These are phyloP conservation scores for Xenoacremonium recifei DNA, from an alignment of 2,329 filamentous ascomycete species.

Conservation along the genomic window DNA sequence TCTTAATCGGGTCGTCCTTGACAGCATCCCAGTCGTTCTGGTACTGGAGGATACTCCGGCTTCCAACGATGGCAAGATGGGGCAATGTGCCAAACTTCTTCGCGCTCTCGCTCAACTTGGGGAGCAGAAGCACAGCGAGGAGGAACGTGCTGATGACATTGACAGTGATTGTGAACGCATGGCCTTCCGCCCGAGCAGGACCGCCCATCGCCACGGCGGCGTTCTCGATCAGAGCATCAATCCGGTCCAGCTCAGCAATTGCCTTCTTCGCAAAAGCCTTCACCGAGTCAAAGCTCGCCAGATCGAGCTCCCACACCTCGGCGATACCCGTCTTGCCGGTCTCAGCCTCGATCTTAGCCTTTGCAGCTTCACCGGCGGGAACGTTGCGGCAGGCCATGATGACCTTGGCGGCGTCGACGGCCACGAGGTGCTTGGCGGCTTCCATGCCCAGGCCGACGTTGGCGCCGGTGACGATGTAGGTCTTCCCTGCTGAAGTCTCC, in stretches of 20 bases:
- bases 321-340: conserved; percentile 24
- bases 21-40: conserved; percentile 6
- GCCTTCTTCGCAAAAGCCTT: conserved; percentile 33
- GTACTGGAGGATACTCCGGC: conserved; percentile 5
- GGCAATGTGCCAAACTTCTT: conserved; percentile 30
- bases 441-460: conserved; percentile 39
- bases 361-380: conserved; percentile 39
- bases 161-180: conserved; percentile 42
- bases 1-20: conserved; percentile 5
- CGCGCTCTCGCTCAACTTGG: conserved; percentile 37
- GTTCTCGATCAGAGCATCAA: conserved; percentile 44
- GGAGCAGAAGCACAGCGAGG: conserved; percentile 42
- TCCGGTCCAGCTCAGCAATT: conserved; percentile 30
- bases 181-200: conserved; percentile 33
- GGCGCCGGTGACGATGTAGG: conserved; percentile 38
- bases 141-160: conserved; percentile 48
- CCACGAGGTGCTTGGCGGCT: conserved; percentile 38
- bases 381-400: conserved; percentile 39
- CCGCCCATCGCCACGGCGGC: conserved; percentile 25
- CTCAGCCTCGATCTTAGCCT: conserved; percentile 29
- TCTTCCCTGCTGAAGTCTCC: background rate
- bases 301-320: conserved; percentile 44
- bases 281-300: conserved; percentile 34
- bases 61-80: conserved; percentile 33
- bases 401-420: conserved; percentile 36